Percentiles rank a stretch among this genome's conserved stretches.
These are phyloP conservation scores for Leccinum arenicola DNA, from an alignment of 768 basidiomycete species.

Conservation along the genomic window DNA sequence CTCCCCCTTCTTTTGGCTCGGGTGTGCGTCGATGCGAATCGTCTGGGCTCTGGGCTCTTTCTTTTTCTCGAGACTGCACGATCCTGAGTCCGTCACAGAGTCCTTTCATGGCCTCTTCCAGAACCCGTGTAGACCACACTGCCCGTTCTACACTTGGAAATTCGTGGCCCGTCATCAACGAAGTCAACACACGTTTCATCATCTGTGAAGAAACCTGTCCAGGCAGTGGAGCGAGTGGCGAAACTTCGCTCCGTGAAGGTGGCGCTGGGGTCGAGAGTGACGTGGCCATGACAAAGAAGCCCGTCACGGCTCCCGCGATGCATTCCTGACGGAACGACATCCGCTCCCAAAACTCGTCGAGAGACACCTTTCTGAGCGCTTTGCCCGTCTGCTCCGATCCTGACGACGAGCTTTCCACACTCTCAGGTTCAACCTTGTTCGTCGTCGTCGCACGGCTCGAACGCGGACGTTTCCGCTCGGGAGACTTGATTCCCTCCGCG, in stretches of 20 bases:
- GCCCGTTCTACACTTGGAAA: slow-evolving; percentile 69
- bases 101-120: slow-evolving; percentile 66
- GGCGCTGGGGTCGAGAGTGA: slow-evolving; percentile 27
- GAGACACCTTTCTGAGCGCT: slow-evolving; percentile 55
- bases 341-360: slow-evolving; percentile 94
- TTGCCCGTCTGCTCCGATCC: slow-evolving; percentile 42
- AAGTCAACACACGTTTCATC: slow-evolving; percentile 65
- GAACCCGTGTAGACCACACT: slow-evolving; percentile 63
- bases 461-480: slow-evolving; percentile 57
- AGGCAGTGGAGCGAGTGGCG: slow-evolving; percentile 48
- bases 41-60: slow-evolving; percentile 12
- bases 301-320: slow-evolving; percentile 83
- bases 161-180: slow-evolving; percentile 72
- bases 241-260: slow-evolving; percentile 25
- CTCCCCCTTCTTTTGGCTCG: slow-evolving; percentile 32
- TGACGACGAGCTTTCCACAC: slow-evolving; percentile 21
- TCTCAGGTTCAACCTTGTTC: slow-evolving; percentile 15
- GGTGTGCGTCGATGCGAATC: slow-evolving; percentile 39
- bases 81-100: slow-evolving; percentile 62
- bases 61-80: slow-evolving; percentile 15
- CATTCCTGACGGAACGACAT: slow-evolving; percentile 98
- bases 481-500: slow-evolving; percentile 56
- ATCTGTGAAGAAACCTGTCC: slow-evolving; percentile 67
- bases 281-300: slow-evolving; percentile 78
- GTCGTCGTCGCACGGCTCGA: slow-evolving; percentile 13